Percentiles rank a stretch among this genome's conserved stretches.
Conservation (phyloP, 75 land plant species). For the Cupressus sempervirens region DNA sequence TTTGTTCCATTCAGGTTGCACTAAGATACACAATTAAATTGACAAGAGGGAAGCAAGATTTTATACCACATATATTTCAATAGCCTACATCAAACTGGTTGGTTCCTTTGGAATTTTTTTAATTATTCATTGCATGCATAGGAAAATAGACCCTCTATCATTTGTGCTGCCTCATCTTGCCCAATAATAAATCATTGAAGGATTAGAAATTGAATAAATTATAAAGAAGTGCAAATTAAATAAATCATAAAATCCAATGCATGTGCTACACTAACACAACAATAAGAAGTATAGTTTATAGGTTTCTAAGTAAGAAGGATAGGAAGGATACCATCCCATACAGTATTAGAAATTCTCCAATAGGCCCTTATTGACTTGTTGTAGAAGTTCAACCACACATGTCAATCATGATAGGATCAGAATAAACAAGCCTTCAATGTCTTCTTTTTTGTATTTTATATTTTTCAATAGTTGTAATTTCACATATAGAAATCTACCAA, state of each 20-base stretch:
- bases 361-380: too few species aligned
- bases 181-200: background rate
- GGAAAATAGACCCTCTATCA: constrained; percentile 36
- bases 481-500: too few species aligned
- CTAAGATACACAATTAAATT: background rate
- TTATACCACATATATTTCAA: constrained; percentile 59
- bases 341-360: background rate
- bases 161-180: constrained; percentile 37
- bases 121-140: constrained; percentile 47
- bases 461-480: too few species aligned
- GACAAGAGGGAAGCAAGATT: background rate
- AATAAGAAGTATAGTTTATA: background rate
- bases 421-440: too few species aligned
- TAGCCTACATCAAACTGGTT: constrained; percentile 42
- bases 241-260: background rate
- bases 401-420: too few species aligned
- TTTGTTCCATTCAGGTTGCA: too few species aligned
- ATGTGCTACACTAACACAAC: background rate
- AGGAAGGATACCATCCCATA: background rate
- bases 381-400: too few species aligned
- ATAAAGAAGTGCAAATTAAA: background rate
- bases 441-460: too few species aligned
- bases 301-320: too few species aligned
- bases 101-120: constrained; percentile 40
- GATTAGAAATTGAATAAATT: background rate